These are phyloP conservation scores for Lodderomyces pseudojiufengensis DNA, from an alignment of 1,139 yeast species.

Conservation along the genomic window DNA sequence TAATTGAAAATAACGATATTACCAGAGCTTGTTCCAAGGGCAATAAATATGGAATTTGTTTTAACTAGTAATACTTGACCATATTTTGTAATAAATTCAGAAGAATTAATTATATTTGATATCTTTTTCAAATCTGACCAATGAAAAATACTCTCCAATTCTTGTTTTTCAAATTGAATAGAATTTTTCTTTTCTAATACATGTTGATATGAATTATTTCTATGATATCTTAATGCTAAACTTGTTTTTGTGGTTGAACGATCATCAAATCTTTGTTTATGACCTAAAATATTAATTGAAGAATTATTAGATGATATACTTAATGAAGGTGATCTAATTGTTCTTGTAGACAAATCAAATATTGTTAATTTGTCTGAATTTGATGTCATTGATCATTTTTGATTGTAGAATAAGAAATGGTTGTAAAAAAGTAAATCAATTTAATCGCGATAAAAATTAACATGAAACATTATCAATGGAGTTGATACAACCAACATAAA, in stretches of 20 bases:
- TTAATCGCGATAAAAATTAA: no score
- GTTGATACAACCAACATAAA: no score
- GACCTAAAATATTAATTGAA: constrained; percentile 4
- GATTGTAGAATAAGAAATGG: background rate
- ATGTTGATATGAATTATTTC: background rate
- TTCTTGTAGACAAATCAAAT: constrained; percentile 11
- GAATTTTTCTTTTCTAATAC: background rate
- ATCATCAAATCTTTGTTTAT: constrained; percentile 34
- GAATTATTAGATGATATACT: constrained; percentile 8
- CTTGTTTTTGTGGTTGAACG: constrained; percentile 33
- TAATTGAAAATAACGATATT: constrained; percentile 60
- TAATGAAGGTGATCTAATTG: constrained; percentile 10
- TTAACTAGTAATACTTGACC: constrained; percentile 51
- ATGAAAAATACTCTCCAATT: constrained; percentile 14
- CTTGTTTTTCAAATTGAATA: background rate
- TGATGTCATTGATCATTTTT: background rate
- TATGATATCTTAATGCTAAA: constrained; percentile 16
- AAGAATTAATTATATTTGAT: constrained; percentile 19
- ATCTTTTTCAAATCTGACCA: constrained; percentile 28
- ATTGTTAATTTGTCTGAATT: constrained; percentile 2
- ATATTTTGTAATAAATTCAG: constrained; percentile 25
- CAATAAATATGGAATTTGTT: constrained; percentile 48
- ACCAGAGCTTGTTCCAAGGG: constrained; percentile 63
- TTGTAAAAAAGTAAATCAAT: background rate
- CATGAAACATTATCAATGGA: no score